Base-by-base conservation (phyloP, 148 eudicot species). In the Arctostaphylos glauca region DNA sequence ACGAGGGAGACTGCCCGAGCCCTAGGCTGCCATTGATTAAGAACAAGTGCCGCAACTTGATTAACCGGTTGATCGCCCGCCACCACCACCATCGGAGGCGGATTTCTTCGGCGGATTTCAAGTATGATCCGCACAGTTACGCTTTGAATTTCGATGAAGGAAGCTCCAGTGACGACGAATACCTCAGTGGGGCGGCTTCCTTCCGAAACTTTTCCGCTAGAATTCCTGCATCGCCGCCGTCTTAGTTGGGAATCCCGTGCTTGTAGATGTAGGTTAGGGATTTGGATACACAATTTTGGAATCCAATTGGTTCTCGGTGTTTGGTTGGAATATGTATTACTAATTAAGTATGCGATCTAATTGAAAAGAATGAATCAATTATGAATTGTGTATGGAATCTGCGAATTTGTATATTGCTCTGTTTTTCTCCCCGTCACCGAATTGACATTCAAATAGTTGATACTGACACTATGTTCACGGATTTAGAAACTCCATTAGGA, bases 71-170 rank as follows among this genome's bases (percentile, higher is more conserved):
- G 38, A 64, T 64, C 70, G 6, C 14, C 60, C 86, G 92, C 10
- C 82, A 77, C 7, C 71, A 77, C 7, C 71, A 81, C 53, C 74
- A 56, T 12, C 80, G 83, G 60, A 75, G 89, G 46, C 84, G 77
- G 19, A 83, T 25, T 15, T 67, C 92, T 44, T 7, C 15, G 49
- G 81, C 82, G 9, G 91, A 90, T 53, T 90, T 90, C 82, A 84
- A 83, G 12, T 90, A 90, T 84, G 91, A 90, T 62, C 91, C 86
- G 4, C 80, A 81, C n/a, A 87, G 87, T 52, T 90, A 90, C 79
- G 64, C 92, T 0, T 85, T 89, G 41, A 90, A 90, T 78, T 90
- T 90, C 46, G 87, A 90, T 46, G 84, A 62, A n/a, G 71, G 71
- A 14, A 68, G 60, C 0, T 82, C 66, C 44, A 49, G 38, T 31